phyloP scores from a whole-genome alignment of 2,329 filamentous ascomycete species.

The Phyllachora maydis region DNA sequence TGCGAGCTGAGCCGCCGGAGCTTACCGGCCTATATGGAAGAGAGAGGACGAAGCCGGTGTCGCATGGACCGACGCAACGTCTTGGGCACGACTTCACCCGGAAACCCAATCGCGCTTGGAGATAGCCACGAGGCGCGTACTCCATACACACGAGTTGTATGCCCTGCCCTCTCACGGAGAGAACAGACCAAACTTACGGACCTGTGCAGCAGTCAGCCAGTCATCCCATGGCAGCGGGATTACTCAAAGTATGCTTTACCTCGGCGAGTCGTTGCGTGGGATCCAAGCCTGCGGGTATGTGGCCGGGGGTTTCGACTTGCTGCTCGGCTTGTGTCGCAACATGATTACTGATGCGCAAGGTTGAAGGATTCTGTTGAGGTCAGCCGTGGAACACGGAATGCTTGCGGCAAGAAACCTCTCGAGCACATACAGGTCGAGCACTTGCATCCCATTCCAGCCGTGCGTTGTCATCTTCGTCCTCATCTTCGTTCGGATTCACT shows the following conservation, averaged over 20 bases:
- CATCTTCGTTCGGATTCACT: constrained; percentile 28
- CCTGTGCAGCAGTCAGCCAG: no score
- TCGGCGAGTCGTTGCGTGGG: constrained; percentile 59
- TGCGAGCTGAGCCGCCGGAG: constrained; percentile 6
- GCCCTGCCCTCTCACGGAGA: constrained; percentile 5
- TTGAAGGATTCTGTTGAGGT: no score
- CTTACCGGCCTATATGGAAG: no score
- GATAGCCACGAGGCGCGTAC: neutral
- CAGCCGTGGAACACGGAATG: no score
- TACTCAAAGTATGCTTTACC: no score
- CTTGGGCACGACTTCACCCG: no score
- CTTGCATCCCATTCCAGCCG: constrained; percentile 58
- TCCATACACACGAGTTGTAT: no score
- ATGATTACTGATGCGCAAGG: constrained; percentile 20
- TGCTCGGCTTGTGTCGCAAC: constrained; percentile 8
- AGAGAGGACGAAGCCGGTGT: neutral
- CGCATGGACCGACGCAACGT: neutral
- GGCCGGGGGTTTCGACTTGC: constrained; percentile 3
- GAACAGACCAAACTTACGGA: constrained; percentile 13
- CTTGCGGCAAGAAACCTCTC: no score
- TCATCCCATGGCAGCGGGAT: no score
- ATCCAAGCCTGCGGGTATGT: constrained; percentile 24
- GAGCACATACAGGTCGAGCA: constrained; percentile 34
- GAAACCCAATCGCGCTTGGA: neutral
- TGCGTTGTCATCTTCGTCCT: constrained; percentile 42